phyloP scores from a whole-genome alignment of 768 basidiomycete genomes.

The Botryobasidium botryosum region DNA sequence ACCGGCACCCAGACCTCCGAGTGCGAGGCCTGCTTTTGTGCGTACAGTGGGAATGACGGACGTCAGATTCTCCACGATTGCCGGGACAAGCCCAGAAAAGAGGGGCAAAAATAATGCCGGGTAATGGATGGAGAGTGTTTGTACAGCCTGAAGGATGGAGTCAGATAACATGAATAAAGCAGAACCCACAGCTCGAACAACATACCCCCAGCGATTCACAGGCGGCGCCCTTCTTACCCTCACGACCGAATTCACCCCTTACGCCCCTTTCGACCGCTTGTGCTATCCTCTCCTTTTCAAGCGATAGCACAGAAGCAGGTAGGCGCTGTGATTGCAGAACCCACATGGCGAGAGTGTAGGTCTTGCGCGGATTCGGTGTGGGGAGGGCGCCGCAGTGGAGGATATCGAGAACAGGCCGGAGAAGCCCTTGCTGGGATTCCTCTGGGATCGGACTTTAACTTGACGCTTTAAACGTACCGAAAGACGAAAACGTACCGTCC shows the following conservation, averaged over 20 bases:
- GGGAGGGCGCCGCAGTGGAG: conserved; percentile 52
- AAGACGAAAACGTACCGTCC: conserved; percentile 30
- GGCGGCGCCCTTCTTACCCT: conserved; percentile 72
- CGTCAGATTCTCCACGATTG: conserved; percentile 41
- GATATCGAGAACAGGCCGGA: conserved; percentile 51
- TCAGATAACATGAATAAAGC: conserved; percentile 3
- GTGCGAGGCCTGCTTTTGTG: too few species aligned
- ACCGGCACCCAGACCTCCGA: too few species aligned
- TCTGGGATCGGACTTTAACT: conserved; percentile 25
- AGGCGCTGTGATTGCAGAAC: conserved; percentile 55
- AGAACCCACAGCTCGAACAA: neutral
- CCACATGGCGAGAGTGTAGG: conserved; percentile 61
- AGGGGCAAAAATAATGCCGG: conserved; percentile 53
- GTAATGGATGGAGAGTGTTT: conserved; percentile 46
- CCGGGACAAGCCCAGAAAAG: conserved; percentile 42
- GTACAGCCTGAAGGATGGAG: conserved; percentile 37
- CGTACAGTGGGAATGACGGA: too few species aligned
- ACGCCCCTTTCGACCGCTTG: conserved; percentile 59
- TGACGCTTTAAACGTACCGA: conserved; percentile 4
- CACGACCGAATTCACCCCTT: conserved; percentile 71
- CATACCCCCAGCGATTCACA: conserved; percentile 63
- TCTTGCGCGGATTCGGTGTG: conserved; percentile 75
- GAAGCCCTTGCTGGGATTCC: conserved; percentile 37
- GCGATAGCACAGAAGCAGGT: conserved; percentile 39
- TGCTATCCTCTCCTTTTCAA: conserved; percentile 49